These are phyloP conservation scores for Ambispora gerdemannii DNA, from an alignment of 192 early-diverging fungal genomes.

Conservation along the genomic window DNA sequence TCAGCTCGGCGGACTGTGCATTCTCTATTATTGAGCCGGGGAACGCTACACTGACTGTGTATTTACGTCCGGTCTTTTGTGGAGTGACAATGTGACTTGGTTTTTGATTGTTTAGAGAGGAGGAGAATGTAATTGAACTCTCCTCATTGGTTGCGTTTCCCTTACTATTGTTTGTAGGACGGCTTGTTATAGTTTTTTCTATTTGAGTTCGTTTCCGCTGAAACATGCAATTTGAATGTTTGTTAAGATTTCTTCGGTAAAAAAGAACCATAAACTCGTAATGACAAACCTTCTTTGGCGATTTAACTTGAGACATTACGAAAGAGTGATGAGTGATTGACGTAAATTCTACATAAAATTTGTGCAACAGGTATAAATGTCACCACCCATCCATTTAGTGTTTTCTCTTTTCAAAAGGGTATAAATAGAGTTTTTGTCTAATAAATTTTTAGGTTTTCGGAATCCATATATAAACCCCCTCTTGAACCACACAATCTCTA, in stretches of 20 bases:
- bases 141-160: too few species aligned
- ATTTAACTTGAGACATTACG: neutral
- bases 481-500: neutral
- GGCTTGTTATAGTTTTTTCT: neutral
- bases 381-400: too few species aligned
- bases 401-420: too few species aligned
- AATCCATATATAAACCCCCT: neutral
- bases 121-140: neutral
- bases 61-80: conserved; percentile 37
- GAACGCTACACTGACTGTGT: conserved; percentile 64
- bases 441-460: neutral
- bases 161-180: neutral
- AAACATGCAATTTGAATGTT: neutral
- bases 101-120: neutral
- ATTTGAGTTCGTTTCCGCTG: neutral
- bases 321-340: too few species aligned
- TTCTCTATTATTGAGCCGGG: conserved; percentile 64
- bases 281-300: neutral
- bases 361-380: neutral
- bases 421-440: too few species aligned
- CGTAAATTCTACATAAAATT: neutral
- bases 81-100: neutral
- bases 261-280: neutral
- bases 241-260: neutral
- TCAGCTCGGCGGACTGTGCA: conserved; percentile 59